Conservation (phyloP, 768 basidiomycete genomes). For the Podaxis sp. region DNA sequence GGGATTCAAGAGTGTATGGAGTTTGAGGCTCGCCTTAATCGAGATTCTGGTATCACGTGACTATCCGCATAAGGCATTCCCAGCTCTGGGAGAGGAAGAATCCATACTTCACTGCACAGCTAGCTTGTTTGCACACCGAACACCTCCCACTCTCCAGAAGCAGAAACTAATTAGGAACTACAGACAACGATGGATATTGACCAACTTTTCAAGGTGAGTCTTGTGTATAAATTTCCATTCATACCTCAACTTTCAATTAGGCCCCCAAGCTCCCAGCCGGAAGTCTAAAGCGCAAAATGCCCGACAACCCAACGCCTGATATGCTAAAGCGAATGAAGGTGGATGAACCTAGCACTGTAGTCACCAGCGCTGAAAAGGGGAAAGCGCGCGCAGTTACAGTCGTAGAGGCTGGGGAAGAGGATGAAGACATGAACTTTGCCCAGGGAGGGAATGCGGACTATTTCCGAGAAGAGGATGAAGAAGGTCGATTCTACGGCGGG, state of each 20-base stretch:
- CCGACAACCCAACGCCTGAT: conserved; percentile 74
- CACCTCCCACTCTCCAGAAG: no score
- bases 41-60: conserved; percentile 9
- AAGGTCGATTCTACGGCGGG: conserved; percentile 91
- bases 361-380: conserved; percentile 13
- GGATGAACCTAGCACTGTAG: conserved; percentile 29
- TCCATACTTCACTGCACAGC: no score
- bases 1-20: conserved; percentile 1
- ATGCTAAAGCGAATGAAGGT: conserved; percentile 76
- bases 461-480: conserved; percentile 86
- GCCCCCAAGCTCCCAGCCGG: conserved; percentile 63
- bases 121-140: no score
- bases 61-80: not conserved
- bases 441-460: conserved; percentile 90
- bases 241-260: conserved; percentile 26
- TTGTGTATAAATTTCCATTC: not conserved
- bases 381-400: conserved; percentile 43
- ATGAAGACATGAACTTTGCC: conserved; percentile 51
- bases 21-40: conserved; percentile 7
- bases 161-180: not conserved
- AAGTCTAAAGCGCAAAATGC: conserved; percentile 68
- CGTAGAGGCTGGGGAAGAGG: conserved; percentile 60
- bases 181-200: conserved; percentile 40
- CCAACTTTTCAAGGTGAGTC: conserved; percentile 44
- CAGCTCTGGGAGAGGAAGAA: not conserved